Evolutionary conservation across 2,329 filamentous ascomycete genomes (phyloP).

Genomic region (Neofusicoccum kwambonambiense): DNA sequence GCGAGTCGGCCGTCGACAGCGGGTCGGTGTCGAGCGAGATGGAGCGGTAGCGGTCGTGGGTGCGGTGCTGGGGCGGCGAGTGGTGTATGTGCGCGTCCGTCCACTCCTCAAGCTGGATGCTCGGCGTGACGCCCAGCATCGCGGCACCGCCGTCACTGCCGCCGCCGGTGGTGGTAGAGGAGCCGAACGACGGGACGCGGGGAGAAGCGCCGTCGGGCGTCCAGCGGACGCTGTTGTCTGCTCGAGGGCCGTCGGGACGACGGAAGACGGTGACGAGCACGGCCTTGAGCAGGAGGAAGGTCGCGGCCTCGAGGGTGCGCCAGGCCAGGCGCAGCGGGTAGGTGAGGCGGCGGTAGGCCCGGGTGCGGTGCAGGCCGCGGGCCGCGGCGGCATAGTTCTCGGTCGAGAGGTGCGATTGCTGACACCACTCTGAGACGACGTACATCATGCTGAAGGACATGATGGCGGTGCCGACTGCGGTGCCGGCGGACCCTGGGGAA

Average conservation of each 20-base stretch:
- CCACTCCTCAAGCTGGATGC: background rate
- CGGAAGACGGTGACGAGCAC: too few relatives aligned
- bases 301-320: too few relatives aligned
- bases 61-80: background rate
- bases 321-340: conserved; percentile 21
- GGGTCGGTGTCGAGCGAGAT: background rate
- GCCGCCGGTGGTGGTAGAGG: background rate
- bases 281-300: background rate
- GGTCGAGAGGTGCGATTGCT: conserved; percentile 38
- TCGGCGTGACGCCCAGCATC: background rate
- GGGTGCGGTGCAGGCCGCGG: conserved; percentile 28
- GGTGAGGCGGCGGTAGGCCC: conserved; percentile 25
- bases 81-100: background rate
- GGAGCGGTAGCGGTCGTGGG: background rate
- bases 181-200: background rate
- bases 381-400: conserved; percentile 31
- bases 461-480: conserved; percentile 28
- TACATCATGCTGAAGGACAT: conserved; percentile 37
- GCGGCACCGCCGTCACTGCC: background rate
- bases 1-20: background rate
- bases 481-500: conserved; percentile 27
- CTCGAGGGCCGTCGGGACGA: background rate
- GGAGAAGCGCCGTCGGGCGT: background rate
- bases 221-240: background rate
- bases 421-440: conserved; percentile 38